Evolutionary conservation across 2,329 filamentous ascomycete species (phyloP).

Genomic region (Xylaria sp.): DNA sequence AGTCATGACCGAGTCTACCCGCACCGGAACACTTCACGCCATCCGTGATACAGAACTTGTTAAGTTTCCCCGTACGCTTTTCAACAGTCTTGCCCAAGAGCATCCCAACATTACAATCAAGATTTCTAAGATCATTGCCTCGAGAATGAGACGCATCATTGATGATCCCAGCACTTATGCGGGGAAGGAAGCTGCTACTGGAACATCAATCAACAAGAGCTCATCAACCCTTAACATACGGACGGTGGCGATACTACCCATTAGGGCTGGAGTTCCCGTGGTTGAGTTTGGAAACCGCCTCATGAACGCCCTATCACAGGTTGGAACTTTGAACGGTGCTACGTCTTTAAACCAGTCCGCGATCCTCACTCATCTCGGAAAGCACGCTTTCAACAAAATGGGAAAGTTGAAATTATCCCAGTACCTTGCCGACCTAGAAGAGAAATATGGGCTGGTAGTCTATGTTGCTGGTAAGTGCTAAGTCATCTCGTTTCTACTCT

Average conservation of each 20-base stretch:
- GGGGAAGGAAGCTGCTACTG: conserved; percentile 64
- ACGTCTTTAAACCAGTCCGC: conserved; percentile 92
- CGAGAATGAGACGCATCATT: conserved; percentile 86
- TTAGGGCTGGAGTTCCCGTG: conserved; percentile 89
- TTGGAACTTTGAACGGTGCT: conserved; percentile 87
- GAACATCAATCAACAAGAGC: conserved; percentile 66
- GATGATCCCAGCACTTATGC: conserved; percentile 77
- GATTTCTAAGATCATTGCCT: conserved; percentile 97
- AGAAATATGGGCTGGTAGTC: conserved; percentile 93
- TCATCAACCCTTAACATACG: conserved; percentile 91
- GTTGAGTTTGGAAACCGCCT: conserved; percentile 92
- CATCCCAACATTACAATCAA: conserved; percentile 99
- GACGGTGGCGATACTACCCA: conserved; percentile 89
- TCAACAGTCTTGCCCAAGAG: conserved; percentile 96
- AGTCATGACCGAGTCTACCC: conserved; percentile 89
- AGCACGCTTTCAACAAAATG: conserved; percentile 97
- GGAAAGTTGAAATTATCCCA: conserved; percentile 95
- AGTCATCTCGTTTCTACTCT: background rate
- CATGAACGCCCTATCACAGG: conserved; percentile 85
- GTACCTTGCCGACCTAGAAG: conserved; percentile 94
- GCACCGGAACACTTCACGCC: conserved; percentile 91
- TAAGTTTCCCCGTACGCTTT: conserved; percentile 92
- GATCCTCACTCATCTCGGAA: conserved; percentile 91
- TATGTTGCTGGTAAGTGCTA: conserved; percentile 77
- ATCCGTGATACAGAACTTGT: conserved; percentile 96